A percentile compares a stretch with the other conserved stretches of the same genome.
Conservation (phyloP, 1,284 basidiomycete genomes). For the Apiotrichum sp. region DNA sequence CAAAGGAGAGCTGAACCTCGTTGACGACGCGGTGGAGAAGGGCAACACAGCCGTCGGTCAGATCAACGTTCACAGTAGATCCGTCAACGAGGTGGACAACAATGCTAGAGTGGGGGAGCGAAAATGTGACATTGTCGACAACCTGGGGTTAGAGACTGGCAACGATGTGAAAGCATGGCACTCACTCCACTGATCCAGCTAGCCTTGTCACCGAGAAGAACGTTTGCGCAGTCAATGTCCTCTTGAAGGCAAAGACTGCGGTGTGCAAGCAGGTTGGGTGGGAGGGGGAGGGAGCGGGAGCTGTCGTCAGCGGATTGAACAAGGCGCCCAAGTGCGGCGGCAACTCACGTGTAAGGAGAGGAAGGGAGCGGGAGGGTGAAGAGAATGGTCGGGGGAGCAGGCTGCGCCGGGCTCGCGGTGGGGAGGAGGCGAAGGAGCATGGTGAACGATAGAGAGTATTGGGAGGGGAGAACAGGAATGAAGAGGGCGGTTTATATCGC, state of each 20-base stretch:
- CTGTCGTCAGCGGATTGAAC: too few relatives aligned
- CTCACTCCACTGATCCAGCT: constrained; percentile 44
- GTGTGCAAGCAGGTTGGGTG: constrained; percentile 44
- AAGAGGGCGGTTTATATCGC: too few relatives aligned
- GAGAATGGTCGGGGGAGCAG: constrained; percentile 60
- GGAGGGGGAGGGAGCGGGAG: constrained; percentile 41
- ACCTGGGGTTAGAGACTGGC: constrained; percentile 21
- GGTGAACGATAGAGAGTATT: neutral
- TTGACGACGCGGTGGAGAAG: constrained; percentile 38
- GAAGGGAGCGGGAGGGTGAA: constrained; percentile 60
- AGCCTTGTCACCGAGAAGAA: constrained; percentile 46
- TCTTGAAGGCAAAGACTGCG: constrained; percentile 41
- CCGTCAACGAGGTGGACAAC: constrained; percentile 44
- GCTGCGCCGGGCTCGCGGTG: constrained; percentile 50
- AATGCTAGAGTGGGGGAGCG: constrained; percentile 30
- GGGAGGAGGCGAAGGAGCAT: constrained; percentile 68
- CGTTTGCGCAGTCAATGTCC: constrained; percentile 44
- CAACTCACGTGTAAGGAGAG: constrained; percentile 51
- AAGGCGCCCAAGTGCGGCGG: neutral
- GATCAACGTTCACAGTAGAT: constrained; percentile 28
- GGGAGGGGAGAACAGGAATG: neutral
- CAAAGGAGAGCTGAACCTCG: constrained; percentile 45
- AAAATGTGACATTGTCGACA: constrained; percentile 46
- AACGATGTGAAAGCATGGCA: neutral
- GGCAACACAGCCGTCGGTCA: constrained; percentile 25